Evolutionary conservation across 208 protist genomes (phyloP), one percentile per base, ranked within the genome.

Genomic region (Wallacemonas collosoma): DNA sequence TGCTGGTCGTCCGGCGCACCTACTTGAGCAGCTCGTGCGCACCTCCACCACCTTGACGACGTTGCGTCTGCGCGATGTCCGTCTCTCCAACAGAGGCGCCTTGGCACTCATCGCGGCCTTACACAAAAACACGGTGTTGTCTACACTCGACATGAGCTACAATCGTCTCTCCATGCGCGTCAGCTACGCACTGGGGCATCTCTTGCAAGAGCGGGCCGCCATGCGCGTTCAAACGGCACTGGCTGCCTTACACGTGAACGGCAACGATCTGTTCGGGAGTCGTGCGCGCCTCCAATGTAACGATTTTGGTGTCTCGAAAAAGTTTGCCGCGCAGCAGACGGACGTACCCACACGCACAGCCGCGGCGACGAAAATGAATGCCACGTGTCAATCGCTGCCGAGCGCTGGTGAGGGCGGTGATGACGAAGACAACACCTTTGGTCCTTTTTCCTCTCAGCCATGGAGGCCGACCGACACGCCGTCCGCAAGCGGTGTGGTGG

Each of bases 81-180:
- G 73, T 14, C 71, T 97, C 5, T 84, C 70, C 2, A 83, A 81
- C 62, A 39, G 40, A 39, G 85, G 77, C 39, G 89, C 89, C 1
- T 68, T 89, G 2, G 69, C 64, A 17, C 64, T 97, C 17, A 72
- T 96, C 56, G 45, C 81, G 38, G 87, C 88, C 4, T 80, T 89
- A 3, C 64, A 72, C 41, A 43, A 80, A 36, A 93, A 87, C 64
- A 78, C 44, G 40, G 82, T 68, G 7, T 72, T 95, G 5, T 71
- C 78, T 35, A 76, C 73, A 47, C 78, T 97, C 8, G 85, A 95
- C 83, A 44, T 97, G 11, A 85, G 81, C 53, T 69, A 88, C 38
- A 97, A 97, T 65, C 50, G 75, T 6, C 83, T 96, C 26, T 78
- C 76, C 12, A 58, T 80, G 2, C 36, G 48, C 6, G 88, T 97